These are phyloP conservation scores for Penicillium salamii DNA, from an alignment of 495 filamentous ascomycete genomes.

Conservation along the genomic window DNA sequence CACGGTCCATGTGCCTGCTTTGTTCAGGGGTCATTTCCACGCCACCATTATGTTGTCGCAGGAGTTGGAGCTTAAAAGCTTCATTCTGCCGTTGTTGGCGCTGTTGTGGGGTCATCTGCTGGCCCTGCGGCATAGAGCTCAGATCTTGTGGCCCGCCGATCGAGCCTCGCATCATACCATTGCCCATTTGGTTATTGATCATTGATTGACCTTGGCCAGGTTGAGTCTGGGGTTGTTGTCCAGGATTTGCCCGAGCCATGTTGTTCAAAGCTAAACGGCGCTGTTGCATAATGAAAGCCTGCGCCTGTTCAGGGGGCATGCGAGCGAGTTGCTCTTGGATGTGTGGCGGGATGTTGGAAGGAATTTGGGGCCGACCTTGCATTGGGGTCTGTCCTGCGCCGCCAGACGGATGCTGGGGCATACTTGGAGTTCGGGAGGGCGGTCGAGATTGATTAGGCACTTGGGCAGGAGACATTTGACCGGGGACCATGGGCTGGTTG, in stretches of 20 bases:
- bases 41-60: slow-evolving; percentile 40
- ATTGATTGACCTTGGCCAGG: slow-evolving; percentile 37
- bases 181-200: slow-evolving; percentile 35
- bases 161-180: slow-evolving; percentile 32
- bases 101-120: slow-evolving; percentile 37
- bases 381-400: slow-evolving; percentile 32
- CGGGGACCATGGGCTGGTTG: slow-evolving; percentile 54
- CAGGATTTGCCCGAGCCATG: slow-evolving; percentile 25
- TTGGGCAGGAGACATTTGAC: slow-evolving; percentile 45
- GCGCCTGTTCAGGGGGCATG: slow-evolving; percentile 36
- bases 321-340: slow-evolving; percentile 35
- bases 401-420: slow-evolving; percentile 31
- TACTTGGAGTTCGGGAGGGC: slow-evolving; percentile 34
- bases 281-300: slow-evolving; percentile 35
- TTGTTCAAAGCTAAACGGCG: slow-evolving; percentile 30
- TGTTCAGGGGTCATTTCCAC: slow-evolving; percentile 45
- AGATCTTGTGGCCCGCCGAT: slow-evolving; percentile 35
- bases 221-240: slow-evolving; percentile 31
- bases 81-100: slow-evolving; percentile 38
- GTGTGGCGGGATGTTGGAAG: slow-evolving; percentile 30
- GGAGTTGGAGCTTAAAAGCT: slow-evolving; percentile 32
- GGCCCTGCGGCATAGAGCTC: slow-evolving; percentile 27
- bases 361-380: slow-evolving; percentile 35
- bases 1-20: slow-evolving; percentile 46
- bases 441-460: slow-evolving; percentile 36